Evolutionary conservation across 345 rosid genomes (phyloP).

Genomic region (Eucalyptus decipiens): DNA sequence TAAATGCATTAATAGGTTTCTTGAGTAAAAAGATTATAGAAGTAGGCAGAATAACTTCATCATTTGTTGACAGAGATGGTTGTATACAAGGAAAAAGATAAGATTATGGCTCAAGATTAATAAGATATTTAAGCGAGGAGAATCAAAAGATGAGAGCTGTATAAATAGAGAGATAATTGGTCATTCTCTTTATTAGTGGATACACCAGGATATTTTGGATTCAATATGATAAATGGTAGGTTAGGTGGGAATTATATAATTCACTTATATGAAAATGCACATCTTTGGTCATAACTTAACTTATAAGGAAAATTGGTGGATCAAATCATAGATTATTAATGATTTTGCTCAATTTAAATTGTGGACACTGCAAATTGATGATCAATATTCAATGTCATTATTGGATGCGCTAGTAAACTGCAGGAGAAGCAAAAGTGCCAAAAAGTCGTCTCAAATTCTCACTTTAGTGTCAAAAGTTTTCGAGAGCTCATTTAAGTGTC

Average conservation of each 20-base stretch:
- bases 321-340: background rate
- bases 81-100: background rate
- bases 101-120: background rate
- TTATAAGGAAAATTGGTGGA: background rate
- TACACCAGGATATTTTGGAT: background rate
- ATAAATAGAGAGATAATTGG: background rate
- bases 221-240: background rate
- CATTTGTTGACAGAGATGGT: no score
- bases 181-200: background rate
- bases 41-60: background rate
- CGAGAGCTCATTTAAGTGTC: no score
- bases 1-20: background rate
- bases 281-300: background rate
- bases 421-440: rapidly evolving
- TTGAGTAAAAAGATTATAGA: background rate
- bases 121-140: background rate
- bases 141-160: background rate
- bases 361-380: rapidly evolving
- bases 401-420: background rate
- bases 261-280: background rate
- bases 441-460: rapidly evolving
- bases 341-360: no score
- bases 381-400: background rate
- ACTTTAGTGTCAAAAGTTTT: no score
- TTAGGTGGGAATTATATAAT: background rate